Base-by-base conservation (phyloP, 73 alveolate species). In the Breviolum minutum region DNA sequence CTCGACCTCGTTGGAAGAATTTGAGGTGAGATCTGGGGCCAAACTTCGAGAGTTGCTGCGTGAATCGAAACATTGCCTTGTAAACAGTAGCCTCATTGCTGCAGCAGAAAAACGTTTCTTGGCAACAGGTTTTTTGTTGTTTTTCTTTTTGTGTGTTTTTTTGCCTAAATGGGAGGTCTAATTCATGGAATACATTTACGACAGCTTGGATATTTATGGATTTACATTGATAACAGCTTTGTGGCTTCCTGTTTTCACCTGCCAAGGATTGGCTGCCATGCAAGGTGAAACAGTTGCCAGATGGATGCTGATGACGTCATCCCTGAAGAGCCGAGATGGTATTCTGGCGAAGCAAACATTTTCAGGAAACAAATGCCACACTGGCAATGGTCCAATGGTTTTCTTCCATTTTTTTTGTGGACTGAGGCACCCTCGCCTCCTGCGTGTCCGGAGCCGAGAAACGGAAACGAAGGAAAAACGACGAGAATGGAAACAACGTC, bases 281-380 rank as follows among this genome's bases (percentile, higher is more conserved):
- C 80, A 86, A 63, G 94, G 80, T 17, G 76, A 86, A 86, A 27
- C 79, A 5, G 63, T 79, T 6, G 94, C 79, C 62, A 24, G 40
- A 79, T 86, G 94, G 94, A 62, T 61, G 94, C 62, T 86, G 64
- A 5, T 86, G 32, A 83, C 76, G n/a, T 40, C 92, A 7, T 83
- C 92, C 10, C 22, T 83, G n/a, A 17, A 74, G 26, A 74, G 76
- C 10, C 88, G 88, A 6, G 63, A 76, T 7, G 85, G 85, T 20
- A 24, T n/a, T 22, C 62, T 76, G 85, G 16, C 16, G 26, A 22
- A 71, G 1, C n/a, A 8, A 71, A 66, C 48, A 40, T 40, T 40
- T 40, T 40, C 54, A 20, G 81, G 2, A 30, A 71, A 8, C 0
- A 17, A 61, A n/a, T 77, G 63, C 8, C 30, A 27, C 26, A 29